A percentile compares a stretch with the other conserved stretches of the same genome.
These are phyloP conservation scores for Fusarium newnesense DNA, from an alignment of 2,329 filamentous ascomycete species.

Conservation along the genomic window DNA sequence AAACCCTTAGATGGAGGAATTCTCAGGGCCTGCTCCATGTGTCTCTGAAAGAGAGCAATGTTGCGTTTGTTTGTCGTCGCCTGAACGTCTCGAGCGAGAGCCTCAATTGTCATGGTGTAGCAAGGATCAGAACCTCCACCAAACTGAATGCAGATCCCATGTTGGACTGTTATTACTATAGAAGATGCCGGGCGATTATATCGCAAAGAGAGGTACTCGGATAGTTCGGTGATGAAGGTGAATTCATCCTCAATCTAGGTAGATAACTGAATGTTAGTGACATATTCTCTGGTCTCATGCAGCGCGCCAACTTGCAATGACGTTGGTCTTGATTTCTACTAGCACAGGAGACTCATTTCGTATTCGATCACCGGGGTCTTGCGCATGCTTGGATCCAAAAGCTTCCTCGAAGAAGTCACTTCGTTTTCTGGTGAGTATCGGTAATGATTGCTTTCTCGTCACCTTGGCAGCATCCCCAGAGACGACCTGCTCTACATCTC, in stretches of 20 bases:
- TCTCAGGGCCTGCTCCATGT: slow-evolving; percentile 75
- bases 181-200: slow-evolving; percentile 80
- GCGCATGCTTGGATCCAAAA: slow-evolving; percentile 47
- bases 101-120: slow-evolving; percentile 80
- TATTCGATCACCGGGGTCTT: slow-evolving; percentile 56
- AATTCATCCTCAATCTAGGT: slow-evolving; percentile 78
- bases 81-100: slow-evolving; percentile 74
- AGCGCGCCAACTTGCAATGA: slow-evolving; percentile 40
- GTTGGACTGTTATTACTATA: slow-evolving; percentile 80
- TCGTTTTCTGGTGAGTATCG: slow-evolving; percentile 33
- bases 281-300: neutral
- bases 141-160: slow-evolving; percentile 79
- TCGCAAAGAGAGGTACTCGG: slow-evolving; percentile 76
- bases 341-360: slow-evolving; percentile 67
- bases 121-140: slow-evolving; percentile 81
- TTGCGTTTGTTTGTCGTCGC: slow-evolving; percentile 84
- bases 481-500: slow-evolving; percentile 23
- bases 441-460: slow-evolving; percentile 32
- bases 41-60: slow-evolving; percentile 78
- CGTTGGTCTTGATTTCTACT: slow-evolving; percentile 56
- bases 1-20: slow-evolving; percentile 75
- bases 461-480: slow-evolving; percentile 24
- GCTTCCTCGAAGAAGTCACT: slow-evolving; percentile 57
- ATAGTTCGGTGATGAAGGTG: slow-evolving; percentile 78
- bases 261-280: neutral